Evolutionary conservation across 805 yeast species (phyloP).

Genomic region (Metschnikowia henanensis): DNA sequence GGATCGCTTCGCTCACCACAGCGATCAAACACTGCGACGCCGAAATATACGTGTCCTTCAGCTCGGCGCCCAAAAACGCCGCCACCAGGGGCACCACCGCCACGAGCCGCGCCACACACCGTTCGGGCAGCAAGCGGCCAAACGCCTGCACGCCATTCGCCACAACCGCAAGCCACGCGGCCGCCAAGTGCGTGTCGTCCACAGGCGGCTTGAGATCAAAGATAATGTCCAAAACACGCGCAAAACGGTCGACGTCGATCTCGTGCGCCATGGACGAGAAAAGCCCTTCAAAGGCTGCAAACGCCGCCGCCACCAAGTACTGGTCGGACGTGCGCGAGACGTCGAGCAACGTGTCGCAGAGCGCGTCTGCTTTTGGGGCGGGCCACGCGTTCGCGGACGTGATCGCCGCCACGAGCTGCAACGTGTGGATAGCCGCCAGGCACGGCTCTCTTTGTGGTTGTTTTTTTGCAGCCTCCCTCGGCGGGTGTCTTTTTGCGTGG

Average conservation of each 20-base stretch:
- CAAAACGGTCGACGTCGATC: slow-evolving; percentile 62
- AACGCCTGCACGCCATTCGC: slow-evolving; percentile 68
- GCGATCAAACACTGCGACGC: slow-evolving; percentile 90
- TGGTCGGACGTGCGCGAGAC: slow-evolving; percentile 84
- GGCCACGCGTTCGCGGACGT: slow-evolving; percentile 87
- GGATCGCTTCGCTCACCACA: slow-evolving; percentile 63
- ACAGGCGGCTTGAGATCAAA: slow-evolving; percentile 78
- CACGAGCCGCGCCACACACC: slow-evolving; percentile 58
- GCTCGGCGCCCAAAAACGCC: slow-evolving; percentile 67
- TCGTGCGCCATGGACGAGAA: slow-evolving; percentile 64
- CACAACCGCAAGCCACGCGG: slow-evolving; percentile 93
- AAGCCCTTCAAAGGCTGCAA: slow-evolving; percentile 79
- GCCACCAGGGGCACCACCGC: slow-evolving; percentile 48
- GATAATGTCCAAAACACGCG: slow-evolving; percentile 65
- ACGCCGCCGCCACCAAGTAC: slow-evolving; percentile 77
- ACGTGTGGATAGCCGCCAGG: slow-evolving; percentile 65
- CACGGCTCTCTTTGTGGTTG: slow-evolving; percentile 48
- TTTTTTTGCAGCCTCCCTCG: slow-evolving; percentile 32
- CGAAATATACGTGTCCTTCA: slow-evolving; percentile 62
- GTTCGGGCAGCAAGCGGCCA: slow-evolving; percentile 33
- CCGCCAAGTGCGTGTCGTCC: slow-evolving; percentile 83
- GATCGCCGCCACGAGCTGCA: slow-evolving; percentile 74
- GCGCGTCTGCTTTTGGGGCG: slow-evolving; percentile 56
- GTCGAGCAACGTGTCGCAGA: slow-evolving; percentile 76
- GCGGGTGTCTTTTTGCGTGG: too few relatives aligned